These are phyloP conservation scores for Backusella macrospora DNA, from an alignment of 192 early-diverging fungal genomes.

Conservation along the genomic window DNA sequence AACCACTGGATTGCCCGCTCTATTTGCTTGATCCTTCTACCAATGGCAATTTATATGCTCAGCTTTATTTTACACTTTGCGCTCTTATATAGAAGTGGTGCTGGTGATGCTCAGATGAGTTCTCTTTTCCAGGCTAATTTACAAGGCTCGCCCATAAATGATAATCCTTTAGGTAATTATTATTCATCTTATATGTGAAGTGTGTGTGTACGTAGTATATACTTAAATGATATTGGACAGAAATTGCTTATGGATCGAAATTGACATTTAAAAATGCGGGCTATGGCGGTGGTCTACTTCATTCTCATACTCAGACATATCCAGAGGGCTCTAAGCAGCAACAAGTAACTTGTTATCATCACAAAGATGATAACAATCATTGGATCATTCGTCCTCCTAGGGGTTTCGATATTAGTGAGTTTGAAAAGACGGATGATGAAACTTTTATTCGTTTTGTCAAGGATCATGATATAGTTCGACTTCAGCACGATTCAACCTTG, in stretches of 20 bases:
- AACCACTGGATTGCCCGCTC: conserved; percentile 86
- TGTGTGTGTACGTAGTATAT: not conserved
- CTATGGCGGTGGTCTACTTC: conserved; percentile 87
- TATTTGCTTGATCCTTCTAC: conserved; percentile 79
- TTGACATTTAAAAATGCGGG: conserved; percentile 83
- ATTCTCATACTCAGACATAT: conserved; percentile 90
- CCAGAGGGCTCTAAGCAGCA: conserved; percentile 91
- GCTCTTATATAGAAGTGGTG: conserved; percentile 77
- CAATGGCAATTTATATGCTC: conserved; percentile 80
- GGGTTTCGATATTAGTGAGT: conserved; percentile 20
- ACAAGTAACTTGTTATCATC: conserved; percentile 93
- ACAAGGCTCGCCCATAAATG: conserved; percentile 72
- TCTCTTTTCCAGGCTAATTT: conserved; percentile 93
- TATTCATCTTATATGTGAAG: not conserved
- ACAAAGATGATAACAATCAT: conserved; percentile 93
- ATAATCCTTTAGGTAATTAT: conserved; percentile 78
- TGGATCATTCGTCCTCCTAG: conserved; percentile 78
- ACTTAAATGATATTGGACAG: conserved; percentile 46
- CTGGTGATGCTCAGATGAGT: conserved; percentile 93
- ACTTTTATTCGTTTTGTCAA: conserved; percentile 56
- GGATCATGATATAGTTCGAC: conserved; percentile 80
- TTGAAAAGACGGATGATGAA: conserved; percentile 38
- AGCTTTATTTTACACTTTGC: conserved; percentile 90
- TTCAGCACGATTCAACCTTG: conserved; percentile 73
- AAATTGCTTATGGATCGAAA: conserved; percentile 89